Conservation (phyloP, 805 yeast genomes). For the Pichia cabralensis region DNA sequence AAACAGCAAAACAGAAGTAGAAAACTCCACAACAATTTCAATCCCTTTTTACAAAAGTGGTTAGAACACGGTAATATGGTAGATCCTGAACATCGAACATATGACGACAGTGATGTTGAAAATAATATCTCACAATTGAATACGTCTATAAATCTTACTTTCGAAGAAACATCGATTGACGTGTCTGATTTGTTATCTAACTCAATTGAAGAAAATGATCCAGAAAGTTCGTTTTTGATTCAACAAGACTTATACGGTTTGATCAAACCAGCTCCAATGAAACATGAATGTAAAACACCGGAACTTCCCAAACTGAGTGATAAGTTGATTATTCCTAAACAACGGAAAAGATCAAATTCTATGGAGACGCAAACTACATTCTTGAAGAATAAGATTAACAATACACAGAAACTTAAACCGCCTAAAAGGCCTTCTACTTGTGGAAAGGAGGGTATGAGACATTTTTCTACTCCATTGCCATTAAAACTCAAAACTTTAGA, state of each 20-base stretch:
- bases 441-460: conserved; percentile 12
- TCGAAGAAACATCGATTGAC: not conserved
- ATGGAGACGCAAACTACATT: not conserved
- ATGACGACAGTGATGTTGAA: no score
- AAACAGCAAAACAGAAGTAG: no score
- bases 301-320: conserved; percentile 12
- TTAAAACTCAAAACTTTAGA: conserved; percentile 13
- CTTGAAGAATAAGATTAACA: not conserved
- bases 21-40: no score
- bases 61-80: no score
- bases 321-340: conserved; percentile 17
- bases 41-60: no score
- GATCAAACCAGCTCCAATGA: conserved; percentile 20
- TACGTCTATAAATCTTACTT: not conserved
- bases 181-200: not conserved
- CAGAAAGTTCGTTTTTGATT: conserved; percentile 8
- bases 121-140: no score
- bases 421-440: conserved; percentile 5
- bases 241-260: conserved; percentile 20
- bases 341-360: conserved; percentile 9
- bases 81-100: no score
- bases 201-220: not conserved
- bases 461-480: conserved; percentile 16
- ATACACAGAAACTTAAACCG: not conserved
- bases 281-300: conserved; percentile 11